These are phyloP conservation scores for Acrocalymma vagum DNA, from an alignment of 2,329 filamentous ascomycete genomes.

Conservation along the genomic window DNA sequence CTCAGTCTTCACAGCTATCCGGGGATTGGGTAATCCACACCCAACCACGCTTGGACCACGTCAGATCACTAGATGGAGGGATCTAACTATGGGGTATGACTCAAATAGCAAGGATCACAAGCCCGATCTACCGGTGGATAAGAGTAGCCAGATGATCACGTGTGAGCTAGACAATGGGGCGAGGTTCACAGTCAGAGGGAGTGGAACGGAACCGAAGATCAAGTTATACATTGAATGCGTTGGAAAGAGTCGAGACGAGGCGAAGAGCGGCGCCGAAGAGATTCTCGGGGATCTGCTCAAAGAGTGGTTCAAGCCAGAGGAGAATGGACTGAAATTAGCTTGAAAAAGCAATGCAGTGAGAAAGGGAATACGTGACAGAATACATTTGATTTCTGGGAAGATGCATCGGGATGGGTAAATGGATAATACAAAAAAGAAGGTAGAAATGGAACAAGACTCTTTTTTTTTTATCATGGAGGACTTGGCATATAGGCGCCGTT, in stretches of 20 bases:
- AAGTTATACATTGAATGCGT: constrained; percentile 66
- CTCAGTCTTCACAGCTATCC: constrained; percentile 63
- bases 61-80: constrained; percentile 66
- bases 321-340: constrained; percentile 44
- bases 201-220: constrained; percentile 73
- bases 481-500: constrained; percentile 8
- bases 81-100: constrained; percentile 69
- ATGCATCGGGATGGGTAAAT: no score
- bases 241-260: constrained; percentile 50
- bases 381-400: neutral
- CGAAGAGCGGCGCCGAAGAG: constrained; percentile 54
- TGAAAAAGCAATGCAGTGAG: no score
- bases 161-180: constrained; percentile 64
- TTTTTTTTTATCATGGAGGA: no score
- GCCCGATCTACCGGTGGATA: constrained; percentile 65
- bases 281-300: constrained; percentile 56
- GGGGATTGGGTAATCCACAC: constrained; percentile 53
- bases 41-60: constrained; percentile 59
- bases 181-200: constrained; percentile 67
- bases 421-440: no score
- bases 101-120: constrained; percentile 60
- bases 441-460: no score
- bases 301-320: constrained; percentile 59
- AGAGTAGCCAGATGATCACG: constrained; percentile 70
- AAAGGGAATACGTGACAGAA: neutral